Conservation (phyloP, 495 filamentous ascomycete species). For the Aspergillus taichungensis region DNA sequence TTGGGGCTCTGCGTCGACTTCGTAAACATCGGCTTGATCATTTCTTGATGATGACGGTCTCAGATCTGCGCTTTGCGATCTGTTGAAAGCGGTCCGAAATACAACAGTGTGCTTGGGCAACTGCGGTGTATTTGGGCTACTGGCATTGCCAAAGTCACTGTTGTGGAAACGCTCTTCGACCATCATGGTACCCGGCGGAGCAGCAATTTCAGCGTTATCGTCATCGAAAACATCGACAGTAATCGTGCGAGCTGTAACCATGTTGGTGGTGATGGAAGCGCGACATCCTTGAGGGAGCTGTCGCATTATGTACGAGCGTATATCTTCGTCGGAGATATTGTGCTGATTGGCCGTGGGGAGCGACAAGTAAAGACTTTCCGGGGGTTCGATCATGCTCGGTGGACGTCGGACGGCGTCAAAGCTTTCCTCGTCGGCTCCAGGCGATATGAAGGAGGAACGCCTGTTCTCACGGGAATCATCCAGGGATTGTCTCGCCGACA, state of each 20-base stretch:
- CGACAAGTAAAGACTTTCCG: conserved; percentile 16
- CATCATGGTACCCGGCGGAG: conserved; percentile 59
- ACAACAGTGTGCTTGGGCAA: conserved; percentile 36
- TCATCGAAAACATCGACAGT: conserved; percentile 64
- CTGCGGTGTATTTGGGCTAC: conserved; percentile 8
- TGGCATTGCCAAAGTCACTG: conserved; percentile 20
- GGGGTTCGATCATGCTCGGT: conserved; percentile 14
- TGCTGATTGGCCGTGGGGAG: conserved; percentile 24
- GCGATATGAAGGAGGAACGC: conserved; percentile 30
- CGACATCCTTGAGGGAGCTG: conserved; percentile 37
- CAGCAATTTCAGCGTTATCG: conserved; percentile 46
- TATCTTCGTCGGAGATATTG: conserved; percentile 35
- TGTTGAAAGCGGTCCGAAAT: conserved; percentile 38
- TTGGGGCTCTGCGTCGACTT: background rate
- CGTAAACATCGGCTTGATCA: background rate
- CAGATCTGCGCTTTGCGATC: conserved; percentile 32
- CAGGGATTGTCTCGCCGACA: conserved; percentile 11
- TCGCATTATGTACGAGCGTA: conserved; percentile 36
- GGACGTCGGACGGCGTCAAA: conserved; percentile 42
- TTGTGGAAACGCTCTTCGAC: conserved; percentile 47
- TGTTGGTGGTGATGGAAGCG: conserved; percentile 57
- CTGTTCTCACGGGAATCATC: conserved; percentile 12
- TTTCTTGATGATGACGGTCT: conserved; percentile 13
- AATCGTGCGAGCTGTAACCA: conserved; percentile 58
- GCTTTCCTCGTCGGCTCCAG: conserved; percentile 30